Percentiles rank a stretch among this genome's conserved stretches.
Evolutionary conservation across 768 basidiomycete genomes (phyloP).

Genomic region (Boletus eberwhitei): DNA sequence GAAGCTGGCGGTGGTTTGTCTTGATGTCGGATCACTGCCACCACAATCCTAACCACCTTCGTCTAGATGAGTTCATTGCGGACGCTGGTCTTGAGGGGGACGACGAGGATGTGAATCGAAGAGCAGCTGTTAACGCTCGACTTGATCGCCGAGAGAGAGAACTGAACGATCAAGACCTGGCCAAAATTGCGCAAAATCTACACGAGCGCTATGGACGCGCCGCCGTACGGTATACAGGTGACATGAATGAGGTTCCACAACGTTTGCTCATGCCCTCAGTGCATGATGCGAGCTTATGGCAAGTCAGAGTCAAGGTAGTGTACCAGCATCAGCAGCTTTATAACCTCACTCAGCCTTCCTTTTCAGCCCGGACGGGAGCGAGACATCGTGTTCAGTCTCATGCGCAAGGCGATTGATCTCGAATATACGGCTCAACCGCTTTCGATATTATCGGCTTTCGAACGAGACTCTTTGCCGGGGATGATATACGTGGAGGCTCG

Average conservation of each 20-base stretch:
- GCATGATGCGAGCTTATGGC: slow-evolving; percentile 94
- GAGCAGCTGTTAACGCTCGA: slow-evolving; percentile 60
- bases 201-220: slow-evolving; percentile 72
- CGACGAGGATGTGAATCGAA: slow-evolving; percentile 51
- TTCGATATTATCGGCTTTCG: slow-evolving; percentile 90
- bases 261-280: slow-evolving; percentile 94
- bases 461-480: slow-evolving; percentile 90
- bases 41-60: slow-evolving; percentile 9
- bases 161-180: slow-evolving; percentile 73
- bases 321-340: not conserved
- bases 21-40: not conserved
- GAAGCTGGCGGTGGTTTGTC: slow-evolving; percentile 57
- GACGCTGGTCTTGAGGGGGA: slow-evolving; percentile 58
- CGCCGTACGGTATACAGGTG: slow-evolving; percentile 77
- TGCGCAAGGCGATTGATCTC: slow-evolving; percentile 86
- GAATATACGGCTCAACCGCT: slow-evolving; percentile 78
- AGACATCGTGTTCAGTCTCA: slow-evolving; percentile 90
- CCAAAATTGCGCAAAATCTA: slow-evolving; percentile 79
- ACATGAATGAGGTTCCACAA: slow-evolving; percentile 92
- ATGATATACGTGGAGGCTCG: slow-evolving; percentile 97
- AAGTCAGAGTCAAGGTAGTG: slow-evolving; percentile 85
- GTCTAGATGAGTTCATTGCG: slow-evolving; percentile 68
- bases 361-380: slow-evolving; percentile 84
- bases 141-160: slow-evolving; percentile 70
- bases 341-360: not conserved